Evolutionary conservation across 73 alveolate species (phyloP).

Genomic region (Effrenium voratum): DNA sequence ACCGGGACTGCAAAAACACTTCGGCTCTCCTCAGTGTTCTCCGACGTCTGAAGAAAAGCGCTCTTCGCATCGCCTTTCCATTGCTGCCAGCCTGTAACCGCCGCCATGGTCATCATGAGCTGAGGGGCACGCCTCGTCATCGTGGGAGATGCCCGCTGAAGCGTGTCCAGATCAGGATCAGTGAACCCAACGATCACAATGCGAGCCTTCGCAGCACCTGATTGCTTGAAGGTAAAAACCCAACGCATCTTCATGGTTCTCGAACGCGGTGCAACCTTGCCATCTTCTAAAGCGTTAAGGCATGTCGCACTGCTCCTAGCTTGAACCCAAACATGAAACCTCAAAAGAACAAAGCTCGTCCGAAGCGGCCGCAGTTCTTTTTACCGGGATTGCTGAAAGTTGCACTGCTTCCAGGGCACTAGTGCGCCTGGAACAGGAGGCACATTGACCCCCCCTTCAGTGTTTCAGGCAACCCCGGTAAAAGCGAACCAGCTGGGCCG

Average conservation of each 20-base stretch:
- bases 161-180: background rate
- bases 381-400: too few relatives aligned
- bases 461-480: too few relatives aligned
- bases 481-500: too few relatives aligned
- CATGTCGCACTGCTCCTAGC: too few relatives aligned
- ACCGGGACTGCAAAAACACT: background rate
- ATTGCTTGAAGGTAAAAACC: background rate
- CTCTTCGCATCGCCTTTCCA: background rate
- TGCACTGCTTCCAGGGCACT: too few relatives aligned
- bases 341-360: too few relatives aligned
- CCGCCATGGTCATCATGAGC: background rate
- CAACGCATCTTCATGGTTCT: background rate
- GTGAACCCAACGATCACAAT: background rate
- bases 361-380: too few relatives aligned
- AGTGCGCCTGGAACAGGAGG: too few relatives aligned
- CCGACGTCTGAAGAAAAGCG: background rate
- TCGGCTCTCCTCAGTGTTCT: background rate
- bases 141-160: background rate
- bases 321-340: too few relatives aligned
- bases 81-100: background rate
- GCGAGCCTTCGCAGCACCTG: background rate
- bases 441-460: too few relatives aligned
- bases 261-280: too few relatives aligned
- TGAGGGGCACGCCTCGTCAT: background rate
- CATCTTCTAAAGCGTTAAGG: too few relatives aligned